Evolutionary conservation across 345 rosid genomes (phyloP).

Genomic region (Psidium guajava): DNA sequence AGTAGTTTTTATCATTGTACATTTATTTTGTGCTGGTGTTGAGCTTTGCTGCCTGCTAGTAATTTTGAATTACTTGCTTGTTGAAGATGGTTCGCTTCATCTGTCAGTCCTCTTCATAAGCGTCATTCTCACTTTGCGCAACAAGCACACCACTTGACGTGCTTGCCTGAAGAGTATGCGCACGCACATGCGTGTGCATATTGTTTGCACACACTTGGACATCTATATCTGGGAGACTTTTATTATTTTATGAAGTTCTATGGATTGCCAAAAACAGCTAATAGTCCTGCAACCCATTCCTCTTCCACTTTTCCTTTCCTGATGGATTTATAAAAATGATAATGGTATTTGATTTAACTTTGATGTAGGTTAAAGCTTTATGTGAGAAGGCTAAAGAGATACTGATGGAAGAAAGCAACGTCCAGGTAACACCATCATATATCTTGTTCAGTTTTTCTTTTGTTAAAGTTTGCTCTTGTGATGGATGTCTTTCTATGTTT

Average conservation of each 20-base stretch:
- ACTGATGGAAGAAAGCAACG: slow-evolving; percentile 96
- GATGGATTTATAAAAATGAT: neutral
- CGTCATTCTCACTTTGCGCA: neutral
- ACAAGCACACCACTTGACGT: neutral
- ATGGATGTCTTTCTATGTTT: neutral
- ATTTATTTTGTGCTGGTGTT: neutral
- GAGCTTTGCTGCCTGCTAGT: neutral
- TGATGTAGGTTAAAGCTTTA: slow-evolving; percentile 60
- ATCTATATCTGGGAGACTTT: neutral
- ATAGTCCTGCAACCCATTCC: neutral
- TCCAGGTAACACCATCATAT: slow-evolving; percentile 46
- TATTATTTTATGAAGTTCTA: neutral
- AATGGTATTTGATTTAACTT: neutral
- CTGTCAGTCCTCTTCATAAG: neutral
- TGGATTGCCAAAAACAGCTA: neutral
- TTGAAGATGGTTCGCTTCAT: neutral
- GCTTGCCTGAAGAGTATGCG: neutral
- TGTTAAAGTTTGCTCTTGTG: neutral
- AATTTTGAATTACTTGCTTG: neutral
- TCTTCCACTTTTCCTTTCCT: neutral
- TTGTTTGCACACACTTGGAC: neutral
- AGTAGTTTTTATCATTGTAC: neutral
- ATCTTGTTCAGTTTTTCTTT: neutral
- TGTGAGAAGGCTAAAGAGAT: slow-evolving; percentile 99
- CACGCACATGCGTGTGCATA: neutral